Percentiles rank a stretch among this genome's conserved stretches.
Evolutionary conservation across 1,139 yeast genomes (phyloP).

Genomic region (Blastobotrys indianensis): DNA sequence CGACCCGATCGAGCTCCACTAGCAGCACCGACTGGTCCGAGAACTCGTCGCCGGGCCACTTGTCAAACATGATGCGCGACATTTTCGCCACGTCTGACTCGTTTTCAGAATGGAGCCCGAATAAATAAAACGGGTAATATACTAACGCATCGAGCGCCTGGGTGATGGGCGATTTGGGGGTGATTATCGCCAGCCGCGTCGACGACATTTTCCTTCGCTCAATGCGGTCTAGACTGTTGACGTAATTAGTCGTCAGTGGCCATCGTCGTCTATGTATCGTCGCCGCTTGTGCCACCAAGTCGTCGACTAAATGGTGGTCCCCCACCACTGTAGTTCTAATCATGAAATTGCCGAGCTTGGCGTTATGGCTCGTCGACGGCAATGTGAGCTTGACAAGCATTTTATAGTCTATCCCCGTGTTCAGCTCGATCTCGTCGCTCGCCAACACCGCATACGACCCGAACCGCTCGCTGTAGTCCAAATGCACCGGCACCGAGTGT

Average conservation of each 20-base stretch:
- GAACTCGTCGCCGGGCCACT: neutral
- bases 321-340: conserved; percentile 19
- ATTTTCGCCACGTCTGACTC: neutral
- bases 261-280: neutral
- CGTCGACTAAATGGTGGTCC: neutral
- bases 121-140: conserved; percentile 29
- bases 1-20: conserved; percentile 26
- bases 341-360: conserved; percentile 33
- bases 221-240: neutral
- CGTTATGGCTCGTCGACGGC: conserved; percentile 30
- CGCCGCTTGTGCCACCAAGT: neutral
- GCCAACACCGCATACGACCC: conserved; percentile 5
- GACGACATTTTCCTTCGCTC: neutral
- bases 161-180: conserved; percentile 26
- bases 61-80: conserved; percentile 8
- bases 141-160: conserved; percentile 28
- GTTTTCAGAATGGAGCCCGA: conserved; percentile 13
- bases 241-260: neutral
- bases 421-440: neutral
- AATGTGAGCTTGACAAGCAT: conserved; percentile 27
- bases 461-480: conserved; percentile 19
- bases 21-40: conserved; percentile 15
- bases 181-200: conserved; percentile 23
- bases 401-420: conserved; percentile 22
- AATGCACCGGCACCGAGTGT: conserved; percentile 17